Percentiles rank a stretch among this genome's conserved stretches.
These are phyloP conservation scores for Geotrichum phurueaensis DNA, from an alignment of 1,139 yeast species.

Conservation along the genomic window DNA sequence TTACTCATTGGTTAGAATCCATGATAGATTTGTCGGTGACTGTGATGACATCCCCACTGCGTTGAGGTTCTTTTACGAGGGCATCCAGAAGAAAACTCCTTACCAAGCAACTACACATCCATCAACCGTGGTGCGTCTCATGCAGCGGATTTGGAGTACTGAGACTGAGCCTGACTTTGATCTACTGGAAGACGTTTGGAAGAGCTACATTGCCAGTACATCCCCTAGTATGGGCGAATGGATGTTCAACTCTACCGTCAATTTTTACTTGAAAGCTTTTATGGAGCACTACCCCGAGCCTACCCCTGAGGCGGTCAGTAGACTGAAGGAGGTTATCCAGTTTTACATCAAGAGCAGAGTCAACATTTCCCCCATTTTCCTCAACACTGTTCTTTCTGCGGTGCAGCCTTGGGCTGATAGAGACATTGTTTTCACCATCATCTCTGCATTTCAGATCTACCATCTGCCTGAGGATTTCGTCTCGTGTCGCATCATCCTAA, in stretches of 20 bases:
- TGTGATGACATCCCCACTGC: conserved; percentile 72
- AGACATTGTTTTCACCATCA: conserved; percentile 56
- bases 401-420: conserved; percentile 65
- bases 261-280: conserved; percentile 61
- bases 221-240: conserved; percentile 59
- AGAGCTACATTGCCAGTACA: conserved; percentile 62
- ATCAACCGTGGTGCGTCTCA: conserved; percentile 62
- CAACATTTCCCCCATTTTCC: conserved; percentile 62
- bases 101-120: conserved; percentile 68
- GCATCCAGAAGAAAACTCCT: conserved; percentile 61
- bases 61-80: conserved; percentile 66
- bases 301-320: conserved; percentile 50
- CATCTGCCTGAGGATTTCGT: conserved; percentile 60
- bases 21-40: conserved; percentile 73
- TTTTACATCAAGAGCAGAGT: conserved; percentile 53
- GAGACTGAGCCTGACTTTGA: conserved; percentile 33
- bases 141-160: conserved; percentile 56
- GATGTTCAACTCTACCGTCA: conserved; percentile 61
- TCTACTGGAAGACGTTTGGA: conserved; percentile 53
- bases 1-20: conserved; percentile 57
- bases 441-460: conserved; percentile 55
- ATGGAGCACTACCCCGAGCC: conserved; percentile 54
- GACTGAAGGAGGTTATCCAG: conserved; percentile 53
- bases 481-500: conserved; percentile 68
- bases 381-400: conserved; percentile 70